These are phyloP conservation scores for Agaricales sp. DNA, from an alignment of 1,284 basidiomycete species.

Conservation along the genomic window DNA sequence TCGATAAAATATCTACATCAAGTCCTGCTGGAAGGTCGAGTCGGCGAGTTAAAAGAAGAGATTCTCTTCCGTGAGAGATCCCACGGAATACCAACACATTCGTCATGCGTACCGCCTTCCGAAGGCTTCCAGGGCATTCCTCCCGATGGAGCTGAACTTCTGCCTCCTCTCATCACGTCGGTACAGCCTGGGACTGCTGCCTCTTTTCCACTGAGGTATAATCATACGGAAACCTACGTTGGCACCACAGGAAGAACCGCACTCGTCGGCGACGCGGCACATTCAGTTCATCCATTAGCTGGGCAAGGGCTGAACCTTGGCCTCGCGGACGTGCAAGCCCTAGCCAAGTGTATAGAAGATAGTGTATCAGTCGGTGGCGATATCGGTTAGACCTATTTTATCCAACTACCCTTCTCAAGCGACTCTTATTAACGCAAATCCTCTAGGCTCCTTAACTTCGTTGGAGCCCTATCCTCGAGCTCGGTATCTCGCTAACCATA, in stretches of 20 bases:
- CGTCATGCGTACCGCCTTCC: not conserved
- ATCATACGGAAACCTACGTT: slow-evolving; percentile 83
- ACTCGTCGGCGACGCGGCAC: slow-evolving; percentile 93
- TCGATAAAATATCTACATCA: slow-evolving; percentile 65
- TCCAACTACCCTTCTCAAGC: not conserved
- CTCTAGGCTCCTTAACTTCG: slow-evolving; percentile 64
- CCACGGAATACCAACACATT: not conserved
- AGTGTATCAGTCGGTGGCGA: slow-evolving; percentile 62
- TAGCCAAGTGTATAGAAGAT: slow-evolving; percentile 52
- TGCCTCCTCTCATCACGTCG: slow-evolving; percentile 70
- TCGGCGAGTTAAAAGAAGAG: slow-evolving; percentile 41
- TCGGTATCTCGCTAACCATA: slow-evolving; percentile 81
- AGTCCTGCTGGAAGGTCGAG: slow-evolving; percentile 46
- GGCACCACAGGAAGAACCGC: slow-evolving; percentile 74
- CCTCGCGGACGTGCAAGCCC: slow-evolving; percentile 72
- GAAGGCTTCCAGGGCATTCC: slow-evolving; percentile 36
- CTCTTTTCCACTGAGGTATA: slow-evolving; percentile 84
- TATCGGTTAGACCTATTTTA: slow-evolving; percentile 45
- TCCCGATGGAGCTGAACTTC: slow-evolving; percentile 44
- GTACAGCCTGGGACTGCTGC: slow-evolving; percentile 76
- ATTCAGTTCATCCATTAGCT: slow-evolving; percentile 93
- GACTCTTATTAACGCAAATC: not conserved
- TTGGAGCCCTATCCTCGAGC: slow-evolving; percentile 70
- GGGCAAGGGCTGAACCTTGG: slow-evolving; percentile 96
- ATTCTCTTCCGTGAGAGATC: slow-evolving; percentile 50